phyloP scores from a whole-genome alignment of 805 yeast species.

The Saccharomycopsis javanensis region DNA sequence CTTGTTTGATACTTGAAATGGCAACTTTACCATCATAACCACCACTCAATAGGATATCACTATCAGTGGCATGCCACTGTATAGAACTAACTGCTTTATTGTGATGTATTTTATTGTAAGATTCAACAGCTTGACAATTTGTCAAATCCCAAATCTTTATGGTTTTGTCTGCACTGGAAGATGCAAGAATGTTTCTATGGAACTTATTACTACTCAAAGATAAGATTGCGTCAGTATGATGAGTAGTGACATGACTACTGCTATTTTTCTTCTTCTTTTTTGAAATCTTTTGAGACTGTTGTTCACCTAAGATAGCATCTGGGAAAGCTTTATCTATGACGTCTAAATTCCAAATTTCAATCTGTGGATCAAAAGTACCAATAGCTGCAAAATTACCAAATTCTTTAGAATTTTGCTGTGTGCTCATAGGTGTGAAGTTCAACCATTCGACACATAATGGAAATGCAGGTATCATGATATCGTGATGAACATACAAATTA shows the following conservation, averaged over 20 bases:
- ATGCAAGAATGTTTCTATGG: slow-evolving; percentile 79
- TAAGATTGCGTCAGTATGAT: slow-evolving; percentile 90
- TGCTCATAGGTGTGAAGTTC: slow-evolving; percentile 54
- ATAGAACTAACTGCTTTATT: slow-evolving; percentile 76
- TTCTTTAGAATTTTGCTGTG: slow-evolving; percentile 24
- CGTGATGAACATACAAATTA: slow-evolving; percentile 88
- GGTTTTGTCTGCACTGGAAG: slow-evolving; percentile 92
- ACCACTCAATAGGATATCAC: slow-evolving; percentile 71
- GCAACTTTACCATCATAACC: slow-evolving; percentile 85
- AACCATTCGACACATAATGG: slow-evolving; percentile 97
- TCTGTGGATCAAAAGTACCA: slow-evolving; percentile 95
- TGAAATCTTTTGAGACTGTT: slow-evolving; percentile 36
- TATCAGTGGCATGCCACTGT: slow-evolving; percentile 68
- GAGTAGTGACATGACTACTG: slow-evolving; percentile 50
- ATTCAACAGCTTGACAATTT: slow-evolving; percentile 64
- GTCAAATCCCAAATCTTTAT: slow-evolving; percentile 92
- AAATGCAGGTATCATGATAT: slow-evolving; percentile 92
- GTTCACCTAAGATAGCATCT: slow-evolving; percentile 82
- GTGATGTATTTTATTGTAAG: slow-evolving; percentile 61
- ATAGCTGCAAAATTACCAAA: slow-evolving; percentile 88
- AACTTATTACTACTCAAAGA: slow-evolving; percentile 73
- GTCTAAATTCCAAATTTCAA: slow-evolving; percentile 95
- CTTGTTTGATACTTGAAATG: slow-evolving; percentile 61
- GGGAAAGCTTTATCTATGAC: slow-evolving; percentile 91
- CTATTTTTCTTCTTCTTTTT: slow-evolving; percentile 36